Base-by-base conservation (phyloP, 139 green algal genomes). In the Choricystis sp. region DNA sequence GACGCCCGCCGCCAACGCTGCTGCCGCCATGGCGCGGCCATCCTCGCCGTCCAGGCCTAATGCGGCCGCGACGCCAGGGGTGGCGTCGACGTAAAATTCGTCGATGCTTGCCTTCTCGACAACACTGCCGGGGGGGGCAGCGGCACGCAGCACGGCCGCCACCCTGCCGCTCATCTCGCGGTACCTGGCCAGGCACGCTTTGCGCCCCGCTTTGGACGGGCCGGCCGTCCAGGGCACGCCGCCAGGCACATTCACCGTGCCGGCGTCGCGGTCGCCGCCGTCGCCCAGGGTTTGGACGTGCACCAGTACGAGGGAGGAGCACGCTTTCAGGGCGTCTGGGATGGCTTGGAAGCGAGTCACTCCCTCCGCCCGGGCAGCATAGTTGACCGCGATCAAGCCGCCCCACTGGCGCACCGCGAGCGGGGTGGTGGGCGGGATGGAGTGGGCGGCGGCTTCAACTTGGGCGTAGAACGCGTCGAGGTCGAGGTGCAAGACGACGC, bases 21-120 rank as follows among this genome's bases (percentile, higher is more conserved):
- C 26, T 26, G 58, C 58, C 3, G 27, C 3, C 3, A 27, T 49
- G 26, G 58, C 58, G 27, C 26, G 5, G 58, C 3, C 26, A 27
- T 49, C 25, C 72, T 20, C 58, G 2, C 26, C 26, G 58, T 22
- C 58, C 26, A 29, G 21, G 27, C 26, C 25, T 2, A 49, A 26
- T 27, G 58, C 26, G 16, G 56, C 56, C 40, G 16, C 16, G 40
- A 52, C 40, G 40, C 9, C 40, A 9, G 61, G 24, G 0, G 89
- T 94, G 14, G 94, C 60, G 67, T 97, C 91, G 19, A 96, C 65
- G 70, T 91, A 97, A 0, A 83, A 84, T 68, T 97, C 91, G 55
- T 97, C 91, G 26, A 97, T 92, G 27, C 70, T 83, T 0, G 89
- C 89, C 63, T 83, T 84, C 64, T 94, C 82, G 0, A 81, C n/a